Evolutionary conservation across 1,139 yeast genomes (phyloP).

Genomic region (Suhomyces guaymorum): DNA sequence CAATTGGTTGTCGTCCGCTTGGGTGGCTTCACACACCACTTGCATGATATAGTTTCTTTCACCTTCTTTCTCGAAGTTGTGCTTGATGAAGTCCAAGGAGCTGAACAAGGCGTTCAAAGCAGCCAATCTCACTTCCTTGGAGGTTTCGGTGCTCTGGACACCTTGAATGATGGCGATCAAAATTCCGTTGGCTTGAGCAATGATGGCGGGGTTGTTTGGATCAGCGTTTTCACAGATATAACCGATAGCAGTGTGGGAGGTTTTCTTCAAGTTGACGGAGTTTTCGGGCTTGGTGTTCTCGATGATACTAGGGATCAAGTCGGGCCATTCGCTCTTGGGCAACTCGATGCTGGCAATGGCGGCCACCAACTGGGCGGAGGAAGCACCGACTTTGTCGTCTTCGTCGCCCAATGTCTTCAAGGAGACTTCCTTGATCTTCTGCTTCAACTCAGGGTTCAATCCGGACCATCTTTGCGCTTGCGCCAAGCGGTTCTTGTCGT

Average conservation of each 20-base stretch:
- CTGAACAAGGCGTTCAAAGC: constrained; percentile 91
- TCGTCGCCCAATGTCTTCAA: constrained; percentile 62
- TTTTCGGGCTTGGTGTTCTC: constrained; percentile 80
- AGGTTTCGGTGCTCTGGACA: constrained; percentile 80
- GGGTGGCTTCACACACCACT: constrained; percentile 98
- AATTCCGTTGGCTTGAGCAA: constrained; percentile 86
- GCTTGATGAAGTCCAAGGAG: constrained; percentile 85
- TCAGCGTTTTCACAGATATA: constrained; percentile 95
- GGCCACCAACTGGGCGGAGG: constrained; percentile 93
- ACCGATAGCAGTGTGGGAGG: constrained; percentile 87
- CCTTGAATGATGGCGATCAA: constrained; percentile 96
- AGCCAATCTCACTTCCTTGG: constrained; percentile 74
- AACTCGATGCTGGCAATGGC: constrained; percentile 95
- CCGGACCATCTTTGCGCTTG: constrained; percentile 65
- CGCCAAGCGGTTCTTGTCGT: constrained; percentile 47
- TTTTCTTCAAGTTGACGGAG: constrained; percentile 77
- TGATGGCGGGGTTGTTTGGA: constrained; percentile 76
- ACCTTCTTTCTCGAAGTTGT: constrained; percentile 87
- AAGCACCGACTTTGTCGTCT: constrained; percentile 80
- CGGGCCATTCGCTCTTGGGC: constrained; percentile 87
- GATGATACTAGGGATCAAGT: constrained; percentile 76
- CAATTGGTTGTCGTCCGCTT: constrained; percentile 74
- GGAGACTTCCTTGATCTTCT: constrained; percentile 67
- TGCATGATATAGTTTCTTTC: constrained; percentile 98
- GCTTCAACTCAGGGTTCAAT: constrained; percentile 55